These are phyloP conservation scores for Fusarium sterilihyphosum DNA, from an alignment of 2,329 filamentous ascomycete species.

Conservation along the genomic window DNA sequence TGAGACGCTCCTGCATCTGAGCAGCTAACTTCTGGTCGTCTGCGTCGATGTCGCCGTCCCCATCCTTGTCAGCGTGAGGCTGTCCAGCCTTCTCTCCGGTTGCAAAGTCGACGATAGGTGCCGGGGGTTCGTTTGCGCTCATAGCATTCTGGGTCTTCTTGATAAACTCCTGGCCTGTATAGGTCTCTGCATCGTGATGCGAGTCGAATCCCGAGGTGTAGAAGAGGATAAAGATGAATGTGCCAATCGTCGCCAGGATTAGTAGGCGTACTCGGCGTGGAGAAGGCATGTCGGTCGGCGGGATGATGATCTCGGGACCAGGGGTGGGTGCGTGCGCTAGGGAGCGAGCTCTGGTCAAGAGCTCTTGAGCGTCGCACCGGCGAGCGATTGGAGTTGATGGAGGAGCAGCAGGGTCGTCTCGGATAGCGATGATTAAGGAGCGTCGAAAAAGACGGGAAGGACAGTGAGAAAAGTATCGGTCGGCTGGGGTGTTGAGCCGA, in stretches of 20 bases:
- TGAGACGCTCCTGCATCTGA: constrained; percentile 69
- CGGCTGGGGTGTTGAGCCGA: constrained; percentile 13
- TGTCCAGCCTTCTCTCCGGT: constrained; percentile 52
- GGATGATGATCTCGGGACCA: constrained; percentile 24
- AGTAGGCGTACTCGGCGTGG: constrained; percentile 75
- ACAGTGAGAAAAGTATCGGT: constrained; percentile 19
- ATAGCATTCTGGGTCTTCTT: constrained; percentile 67
- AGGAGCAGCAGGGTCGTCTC: not conserved
- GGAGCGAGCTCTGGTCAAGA: constrained; percentile 45
- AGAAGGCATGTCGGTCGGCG: constrained; percentile 67
- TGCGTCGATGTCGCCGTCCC: constrained; percentile 64
- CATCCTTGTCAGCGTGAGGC: constrained; percentile 60
- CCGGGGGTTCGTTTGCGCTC: constrained; percentile 49
- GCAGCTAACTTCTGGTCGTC: constrained; percentile 62
- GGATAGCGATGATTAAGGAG: constrained; percentile 9
- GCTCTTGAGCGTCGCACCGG: constrained; percentile 17
- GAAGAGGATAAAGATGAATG: constrained; percentile 76
- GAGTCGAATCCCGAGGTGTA: constrained; percentile 71
- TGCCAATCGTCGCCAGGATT: constrained; percentile 69
- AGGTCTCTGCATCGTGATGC: constrained; percentile 57
- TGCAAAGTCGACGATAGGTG: constrained; percentile 54
- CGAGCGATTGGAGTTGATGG: not conserved
- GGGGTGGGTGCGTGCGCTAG: constrained; percentile 26
- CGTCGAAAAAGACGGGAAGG: not conserved
- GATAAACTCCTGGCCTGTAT: constrained; percentile 65